Evolutionary conservation across 352 stramenopile genomes (phyloP).

Genomic region (Phytophthora ohioensis): DNA sequence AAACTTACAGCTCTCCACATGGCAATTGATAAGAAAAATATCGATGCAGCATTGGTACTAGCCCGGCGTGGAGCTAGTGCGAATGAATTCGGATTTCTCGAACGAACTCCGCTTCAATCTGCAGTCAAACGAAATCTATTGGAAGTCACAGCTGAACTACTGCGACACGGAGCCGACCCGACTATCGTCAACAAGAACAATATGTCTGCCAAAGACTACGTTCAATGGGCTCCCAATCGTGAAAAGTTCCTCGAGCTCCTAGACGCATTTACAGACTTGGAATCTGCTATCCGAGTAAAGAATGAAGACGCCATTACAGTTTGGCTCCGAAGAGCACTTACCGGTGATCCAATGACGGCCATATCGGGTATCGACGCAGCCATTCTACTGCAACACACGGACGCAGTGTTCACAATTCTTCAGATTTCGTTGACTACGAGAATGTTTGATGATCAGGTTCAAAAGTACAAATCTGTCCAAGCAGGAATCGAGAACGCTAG

Average conservation of each 20-base stretch:
- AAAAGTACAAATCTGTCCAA: conserved; percentile 8
- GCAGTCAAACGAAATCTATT: conserved; percentile 19
- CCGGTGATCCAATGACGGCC: not conserved
- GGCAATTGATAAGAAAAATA: conserved; percentile 17
- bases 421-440: conserved; percentile 8
- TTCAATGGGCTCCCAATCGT: conserved; percentile 1
- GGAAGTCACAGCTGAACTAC: conserved; percentile 10
- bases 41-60: conserved; percentile 7
- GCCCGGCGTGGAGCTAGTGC: conserved; percentile 15
- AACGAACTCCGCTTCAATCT: conserved; percentile 24
- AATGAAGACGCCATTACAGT: conserved; percentile 12
- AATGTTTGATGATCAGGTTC: conserved; percentile 10
- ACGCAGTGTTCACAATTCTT: conserved; percentile 11
- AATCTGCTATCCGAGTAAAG: conserved; percentile 3
- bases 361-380: conserved; percentile 15
- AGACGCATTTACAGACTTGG: not conserved
- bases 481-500: not conserved
- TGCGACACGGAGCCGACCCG: conserved; percentile 14
- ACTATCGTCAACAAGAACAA: not conserved
- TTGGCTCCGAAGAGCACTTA: conserved; percentile 5
- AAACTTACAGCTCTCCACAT: conserved; percentile 18
- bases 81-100: conserved; percentile 15
- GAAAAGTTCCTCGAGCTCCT: conserved; percentile 16
- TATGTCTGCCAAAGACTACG: conserved; percentile 5
- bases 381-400: conserved; percentile 14